Conservation (phyloP, 805 yeast species). For the Saccharomyces paradoxus region DNA sequence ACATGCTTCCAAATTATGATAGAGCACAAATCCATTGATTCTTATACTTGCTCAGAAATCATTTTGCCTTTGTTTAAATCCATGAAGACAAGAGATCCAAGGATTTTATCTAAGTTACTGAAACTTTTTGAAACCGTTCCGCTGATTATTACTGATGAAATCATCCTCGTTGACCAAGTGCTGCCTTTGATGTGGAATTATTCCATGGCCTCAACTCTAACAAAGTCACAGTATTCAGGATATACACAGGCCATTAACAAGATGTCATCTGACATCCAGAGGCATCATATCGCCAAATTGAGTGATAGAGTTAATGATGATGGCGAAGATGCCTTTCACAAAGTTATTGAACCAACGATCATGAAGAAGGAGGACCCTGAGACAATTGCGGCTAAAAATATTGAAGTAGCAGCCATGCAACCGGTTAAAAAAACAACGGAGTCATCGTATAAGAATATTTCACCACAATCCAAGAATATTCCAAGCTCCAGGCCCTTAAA, state of each 20-base stretch:
- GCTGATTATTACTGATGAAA: slow-evolving; percentile 39
- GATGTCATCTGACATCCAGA: slow-evolving; percentile 39
- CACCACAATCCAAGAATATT: neutral
- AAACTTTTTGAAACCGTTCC: slow-evolving; percentile 34
- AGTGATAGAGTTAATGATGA: slow-evolving; percentile 15
- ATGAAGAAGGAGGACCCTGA: slow-evolving; percentile 18
- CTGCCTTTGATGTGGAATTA: slow-evolving; percentile 47
- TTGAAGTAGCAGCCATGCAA: slow-evolving; percentile 19
- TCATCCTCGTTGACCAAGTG: slow-evolving; percentile 42
- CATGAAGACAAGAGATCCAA: slow-evolving; percentile 68
- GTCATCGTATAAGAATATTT: neutral
- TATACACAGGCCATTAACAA: slow-evolving; percentile 35
- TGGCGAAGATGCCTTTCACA: slow-evolving; percentile 21
- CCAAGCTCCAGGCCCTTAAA: neutral
- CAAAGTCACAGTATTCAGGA: slow-evolving; percentile 34
- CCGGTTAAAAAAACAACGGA: slow-evolving; percentile 13
- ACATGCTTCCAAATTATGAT: slow-evolving; percentile 52
- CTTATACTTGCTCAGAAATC: slow-evolving; percentile 62
- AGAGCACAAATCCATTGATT: slow-evolving; percentile 56
- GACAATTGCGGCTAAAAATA: slow-evolving; percentile 16
- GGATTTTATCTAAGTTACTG: slow-evolving; percentile 46
- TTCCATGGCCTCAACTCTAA: slow-evolving; percentile 40
- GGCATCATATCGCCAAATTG: slow-evolving; percentile 33
- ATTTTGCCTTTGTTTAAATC: slow-evolving; percentile 70
- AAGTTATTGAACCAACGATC: slow-evolving; percentile 15